Percentiles rank a stretch among this genome's conserved stretches.
These are phyloP conservation scores for Fraxinus anomala DNA, from an alignment of 257 asterid genomes.

Conservation along the genomic window DNA sequence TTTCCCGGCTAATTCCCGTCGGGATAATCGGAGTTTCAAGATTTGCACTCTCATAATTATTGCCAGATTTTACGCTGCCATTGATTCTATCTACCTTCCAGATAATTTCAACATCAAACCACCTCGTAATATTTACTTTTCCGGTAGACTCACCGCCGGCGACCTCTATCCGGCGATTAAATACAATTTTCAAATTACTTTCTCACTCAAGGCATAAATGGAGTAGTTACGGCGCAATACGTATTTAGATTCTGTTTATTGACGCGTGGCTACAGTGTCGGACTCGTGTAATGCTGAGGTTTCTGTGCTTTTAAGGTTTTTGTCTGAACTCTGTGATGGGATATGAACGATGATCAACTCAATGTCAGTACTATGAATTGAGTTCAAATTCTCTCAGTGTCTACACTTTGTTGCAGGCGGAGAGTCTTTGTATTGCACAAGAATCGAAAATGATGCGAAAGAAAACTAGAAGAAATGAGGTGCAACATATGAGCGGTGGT, in stretches of 20 bases:
- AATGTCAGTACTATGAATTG: constrained; percentile 35
- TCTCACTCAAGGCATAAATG: constrained; percentile 28
- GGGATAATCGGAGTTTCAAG: constrained; percentile 16
- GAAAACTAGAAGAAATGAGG: constrained; percentile 45
- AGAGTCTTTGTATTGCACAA: neutral
- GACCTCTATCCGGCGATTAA: constrained; percentile 15
- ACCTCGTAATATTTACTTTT: neutral
- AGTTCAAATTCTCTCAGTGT: constrained; percentile 28
- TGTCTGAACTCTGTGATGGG: constrained; percentile 26
- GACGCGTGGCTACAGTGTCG: constrained; percentile 37
- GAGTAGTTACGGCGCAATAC: constrained; percentile 14
- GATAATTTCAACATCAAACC: neutral
- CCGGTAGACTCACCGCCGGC: neutral
- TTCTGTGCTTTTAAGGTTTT: constrained; percentile 3
- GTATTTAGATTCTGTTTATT: constrained; percentile 2
- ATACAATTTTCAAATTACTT: constrained; percentile 20
- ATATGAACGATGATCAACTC: constrained; percentile 27
- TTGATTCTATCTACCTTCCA: constrained; percentile 3
- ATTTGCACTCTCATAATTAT: constrained; percentile 17
- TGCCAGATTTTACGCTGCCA: constrained; percentile 14
- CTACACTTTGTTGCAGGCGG: constrained; percentile 10
- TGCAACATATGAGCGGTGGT: constrained; percentile 37
- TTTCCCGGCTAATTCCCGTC: neutral
- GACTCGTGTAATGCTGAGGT: constrained; percentile 30
- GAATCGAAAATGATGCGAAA: constrained; percentile 59